Conservation (phyloP, 1,284 basidiomycete genomes). For the Erythrobasidium hasegawianum region DNA sequence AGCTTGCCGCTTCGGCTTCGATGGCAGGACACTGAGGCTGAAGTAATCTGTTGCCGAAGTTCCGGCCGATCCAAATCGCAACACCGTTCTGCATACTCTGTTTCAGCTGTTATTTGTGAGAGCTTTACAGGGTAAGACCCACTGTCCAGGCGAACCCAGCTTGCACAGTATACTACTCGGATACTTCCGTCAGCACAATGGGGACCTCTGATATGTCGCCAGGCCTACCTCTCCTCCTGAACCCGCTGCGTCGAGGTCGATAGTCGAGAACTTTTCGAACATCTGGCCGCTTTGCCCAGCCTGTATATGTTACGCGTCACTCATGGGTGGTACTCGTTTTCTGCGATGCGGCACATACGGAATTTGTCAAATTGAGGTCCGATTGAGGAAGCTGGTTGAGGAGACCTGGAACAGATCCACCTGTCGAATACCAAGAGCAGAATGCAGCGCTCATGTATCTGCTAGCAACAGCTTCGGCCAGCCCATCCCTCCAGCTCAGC, state of each 20-base stretch:
- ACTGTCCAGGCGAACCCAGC: slow-evolving; percentile 85
- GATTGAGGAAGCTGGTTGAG: slow-evolving; percentile 18
- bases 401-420: slow-evolving; percentile 65
- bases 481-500: slow-evolving; percentile 63
- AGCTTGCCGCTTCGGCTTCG: slow-evolving; percentile 4
- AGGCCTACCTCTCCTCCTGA: slow-evolving; percentile 43
- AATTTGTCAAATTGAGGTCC: slow-evolving; percentile 27
- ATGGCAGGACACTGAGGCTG: slow-evolving; percentile 26
- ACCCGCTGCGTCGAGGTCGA: slow-evolving; percentile 77
- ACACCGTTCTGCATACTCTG: slow-evolving; percentile 23
- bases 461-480: slow-evolving; percentile 65
- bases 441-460: slow-evolving; percentile 75
- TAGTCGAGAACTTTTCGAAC: slow-evolving; percentile 49
- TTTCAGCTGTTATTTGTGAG: too few species aligned
- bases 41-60: slow-evolving; percentile 14
- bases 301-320: too few species aligned
- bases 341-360: too few species aligned
- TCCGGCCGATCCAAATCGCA: slow-evolving; percentile 25
- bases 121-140: slow-evolving; percentile 49
- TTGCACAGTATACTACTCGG: slow-evolving; percentile 72
- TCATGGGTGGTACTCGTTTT: too few species aligned
- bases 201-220: background rate
- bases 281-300: slow-evolving; percentile 32
- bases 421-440: slow-evolving; percentile 87
- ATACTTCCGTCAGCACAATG: slow-evolving; percentile 45